Evolutionary conservation across 139 green algal species (phyloP).

Genomic region (Zygnema circumcarinatum): DNA sequence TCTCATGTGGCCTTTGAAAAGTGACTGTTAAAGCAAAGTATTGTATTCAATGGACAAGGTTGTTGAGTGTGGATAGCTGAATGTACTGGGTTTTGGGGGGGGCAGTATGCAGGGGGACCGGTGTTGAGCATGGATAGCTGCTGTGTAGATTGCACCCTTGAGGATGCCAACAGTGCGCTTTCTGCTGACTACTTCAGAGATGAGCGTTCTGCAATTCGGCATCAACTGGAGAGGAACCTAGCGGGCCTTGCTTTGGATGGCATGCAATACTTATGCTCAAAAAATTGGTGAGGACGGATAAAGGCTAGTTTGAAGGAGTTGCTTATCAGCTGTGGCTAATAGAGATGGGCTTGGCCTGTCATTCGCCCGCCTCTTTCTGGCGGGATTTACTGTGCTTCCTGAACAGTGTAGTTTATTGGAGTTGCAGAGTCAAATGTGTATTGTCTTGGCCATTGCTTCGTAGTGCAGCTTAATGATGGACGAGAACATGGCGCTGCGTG

Average conservation of each 20-base stretch:
- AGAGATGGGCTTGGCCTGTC: too few species aligned
- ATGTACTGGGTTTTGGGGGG: too few species aligned
- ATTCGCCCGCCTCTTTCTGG: too few species aligned
- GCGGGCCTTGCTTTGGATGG: not conserved
- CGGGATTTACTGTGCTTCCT: too few species aligned
- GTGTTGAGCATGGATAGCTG: constrained; percentile 18
- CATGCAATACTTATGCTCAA: constrained; percentile 24
- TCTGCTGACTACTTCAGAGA: constrained; percentile 34
- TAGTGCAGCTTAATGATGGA: too few species aligned
- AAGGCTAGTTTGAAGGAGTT: not conserved
- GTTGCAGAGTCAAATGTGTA: too few species aligned
- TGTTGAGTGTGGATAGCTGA: not conserved
- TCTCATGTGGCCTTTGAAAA: too few species aligned
- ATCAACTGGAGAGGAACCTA: constrained; percentile 18
- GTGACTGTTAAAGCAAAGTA: not conserved
- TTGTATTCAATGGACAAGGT: not conserved
- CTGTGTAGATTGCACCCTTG: constrained; percentile 28
- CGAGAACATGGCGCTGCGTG: too few species aligned
- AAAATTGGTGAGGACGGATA: constrained; percentile 35
- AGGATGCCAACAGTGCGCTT: constrained; percentile 3
- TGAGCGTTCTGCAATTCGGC: constrained; percentile 1
- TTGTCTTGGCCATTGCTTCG: too few species aligned
- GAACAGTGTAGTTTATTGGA: too few species aligned
- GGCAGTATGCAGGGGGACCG: constrained; percentile 28
- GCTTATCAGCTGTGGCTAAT: not conserved